These are phyloP conservation scores for Passalora sequoiae DNA, from an alignment of 2,329 filamentous ascomycete species.

Conservation along the genomic window DNA sequence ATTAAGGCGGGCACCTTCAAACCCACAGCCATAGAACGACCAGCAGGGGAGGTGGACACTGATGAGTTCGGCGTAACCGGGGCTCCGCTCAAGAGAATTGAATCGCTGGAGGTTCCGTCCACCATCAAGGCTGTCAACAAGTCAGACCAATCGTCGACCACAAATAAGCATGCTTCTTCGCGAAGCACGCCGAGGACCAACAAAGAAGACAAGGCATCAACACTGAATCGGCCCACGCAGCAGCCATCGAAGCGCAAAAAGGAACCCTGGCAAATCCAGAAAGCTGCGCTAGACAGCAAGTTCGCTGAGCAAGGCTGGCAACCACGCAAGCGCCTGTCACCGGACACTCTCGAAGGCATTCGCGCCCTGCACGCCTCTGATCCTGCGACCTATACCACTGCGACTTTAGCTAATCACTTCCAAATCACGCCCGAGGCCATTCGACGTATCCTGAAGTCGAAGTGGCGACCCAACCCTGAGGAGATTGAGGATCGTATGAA, in stretches of 20 bases:
- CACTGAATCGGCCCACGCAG: too few relatives aligned
- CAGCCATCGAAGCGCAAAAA: too few relatives aligned
- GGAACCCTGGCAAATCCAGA: slow-evolving; percentile 69
- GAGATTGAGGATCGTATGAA: slow-evolving; percentile 40
- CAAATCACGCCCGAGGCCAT: slow-evolving; percentile 83
- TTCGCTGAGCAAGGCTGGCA: slow-evolving; percentile 72
- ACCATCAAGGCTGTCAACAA: too few relatives aligned
- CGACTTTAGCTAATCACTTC: slow-evolving; percentile 70
- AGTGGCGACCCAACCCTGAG: slow-evolving; percentile 59
- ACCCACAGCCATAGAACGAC: too few relatives aligned
- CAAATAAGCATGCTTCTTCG: too few relatives aligned
- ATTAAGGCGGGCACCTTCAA: slow-evolving; percentile 19
- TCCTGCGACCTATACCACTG: slow-evolving; percentile 70
- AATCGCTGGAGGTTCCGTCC: too few relatives aligned
- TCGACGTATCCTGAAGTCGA: slow-evolving; percentile 75
- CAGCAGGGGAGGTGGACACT: too few relatives aligned
- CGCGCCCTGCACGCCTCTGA: slow-evolving; percentile 73
- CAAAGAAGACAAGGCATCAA: slow-evolving; percentile 8
- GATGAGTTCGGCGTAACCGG: too few relatives aligned
- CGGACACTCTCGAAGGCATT: slow-evolving; percentile 87
- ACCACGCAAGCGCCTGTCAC: slow-evolving; percentile 80
- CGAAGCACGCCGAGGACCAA: slow-evolving; percentile 6
- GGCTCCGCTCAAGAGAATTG: too few relatives aligned
- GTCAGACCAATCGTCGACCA: too few relatives aligned
- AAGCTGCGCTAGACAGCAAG: slow-evolving; percentile 67